Base-by-base conservation (phyloP, 1,284 basidiomycete genomes). In the Irpex lacteus region DNA sequence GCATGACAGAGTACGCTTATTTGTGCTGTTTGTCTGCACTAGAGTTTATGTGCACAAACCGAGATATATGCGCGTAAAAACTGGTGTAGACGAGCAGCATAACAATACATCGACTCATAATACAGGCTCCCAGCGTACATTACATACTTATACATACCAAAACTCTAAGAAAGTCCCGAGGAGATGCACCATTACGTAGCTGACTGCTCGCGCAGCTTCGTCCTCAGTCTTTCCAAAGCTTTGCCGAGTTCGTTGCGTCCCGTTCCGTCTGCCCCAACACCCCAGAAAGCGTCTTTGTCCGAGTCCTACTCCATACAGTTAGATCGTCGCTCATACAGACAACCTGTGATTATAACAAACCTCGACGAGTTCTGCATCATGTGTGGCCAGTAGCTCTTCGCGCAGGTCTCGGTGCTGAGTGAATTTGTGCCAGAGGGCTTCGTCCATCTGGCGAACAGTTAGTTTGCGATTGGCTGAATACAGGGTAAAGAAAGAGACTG, bases 361-460 rank as follows among this genome's bases (percentile, higher is more conserved):
- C 80, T 90, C 87, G 7, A 89, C 70, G 13, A 90, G 80, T 61
- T 85, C 83, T 32, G 84, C 82, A 66, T 86, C 81, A 2, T 84
- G 85, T 4, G 88, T 90, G 15, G 76, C 80, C 9, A 89, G 77
- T 4, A 90, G 79, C 61, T 85, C 77, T 9, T 79, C 77, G 69
- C 79, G 80, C 49, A 90, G 76, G 71, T 82, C 81, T 3, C 73
- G 65, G 67, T 90, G 87, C 71, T 90, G 88, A 6, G 80, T 85
- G 67, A 90, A 90, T 72, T 90, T 90, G 68, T 82, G 80, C 70
- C 79, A 81, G 34, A 90, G 73, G 3, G 81, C 75, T 60, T 80
- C 75, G 62, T 89, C 85, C 88, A 90, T 89, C 86, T 89, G 65
- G n/a, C 40, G 63, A 32, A 38, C 40, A 34, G 40, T 47, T 44